These are phyloP conservation scores for Candida mattraensis DNA, from an alignment of 805 yeast species.

Conservation along the genomic window DNA sequence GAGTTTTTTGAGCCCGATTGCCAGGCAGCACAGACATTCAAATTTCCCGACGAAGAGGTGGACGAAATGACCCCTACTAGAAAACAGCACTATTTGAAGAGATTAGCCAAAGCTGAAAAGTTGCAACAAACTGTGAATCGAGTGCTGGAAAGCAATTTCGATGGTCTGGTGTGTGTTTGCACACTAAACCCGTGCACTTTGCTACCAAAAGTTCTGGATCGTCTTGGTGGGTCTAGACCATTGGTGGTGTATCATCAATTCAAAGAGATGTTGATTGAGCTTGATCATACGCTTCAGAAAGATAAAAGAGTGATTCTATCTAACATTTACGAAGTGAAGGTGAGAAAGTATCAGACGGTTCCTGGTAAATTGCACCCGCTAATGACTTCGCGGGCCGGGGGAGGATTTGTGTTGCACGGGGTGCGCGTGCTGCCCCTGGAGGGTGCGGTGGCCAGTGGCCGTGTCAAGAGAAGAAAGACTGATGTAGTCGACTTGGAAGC, in stretches of 20 bases:
- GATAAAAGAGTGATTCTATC: conserved; percentile 82
- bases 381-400: conserved; percentile 92
- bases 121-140: conserved; percentile 49
- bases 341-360: conserved; percentile 85
- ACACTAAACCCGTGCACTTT: conserved; percentile 69
- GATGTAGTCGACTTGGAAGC: conserved; percentile 18
- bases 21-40: conserved; percentile 44
- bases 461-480: conserved; percentile 49
- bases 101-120: conserved; percentile 55
- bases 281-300: conserved; percentile 63
- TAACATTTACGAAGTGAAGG: conserved; percentile 75
- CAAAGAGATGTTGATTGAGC: conserved; percentile 75
- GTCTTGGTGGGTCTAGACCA: conserved; percentile 83
- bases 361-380: conserved; percentile 93
- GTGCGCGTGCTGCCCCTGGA: conserved; percentile 74
- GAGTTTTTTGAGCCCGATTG: conserved; percentile 81
- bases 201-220: conserved; percentile 59
- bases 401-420: conserved; percentile 83
- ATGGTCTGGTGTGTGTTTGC: conserved; percentile 72
- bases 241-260: conserved; percentile 77
- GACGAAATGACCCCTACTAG: conserved; percentile 57
- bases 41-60: conserved; percentile 52
- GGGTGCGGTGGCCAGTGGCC: conserved; percentile 65
- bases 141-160: conserved; percentile 57
- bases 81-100: conserved; percentile 65